These are phyloP conservation scores for Hypoxylon lenormandii DNA, from an alignment of 495 filamentous ascomycete species.

Conservation along the genomic window DNA sequence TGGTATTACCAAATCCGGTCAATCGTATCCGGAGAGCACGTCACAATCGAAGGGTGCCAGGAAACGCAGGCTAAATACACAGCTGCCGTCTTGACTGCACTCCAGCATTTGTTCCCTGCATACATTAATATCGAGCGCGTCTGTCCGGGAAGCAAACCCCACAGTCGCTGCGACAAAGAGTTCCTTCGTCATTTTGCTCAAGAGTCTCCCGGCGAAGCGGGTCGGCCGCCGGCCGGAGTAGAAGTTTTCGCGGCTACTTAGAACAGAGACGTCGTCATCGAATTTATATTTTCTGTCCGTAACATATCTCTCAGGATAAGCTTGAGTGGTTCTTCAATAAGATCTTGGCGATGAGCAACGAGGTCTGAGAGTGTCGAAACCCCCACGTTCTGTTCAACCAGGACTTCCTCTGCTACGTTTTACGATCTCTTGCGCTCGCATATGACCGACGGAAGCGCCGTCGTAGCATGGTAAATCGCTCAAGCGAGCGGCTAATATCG, in stretches of 20 bases:
- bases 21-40: slow-evolving; percentile 12
- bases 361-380: slow-evolving; percentile 3
- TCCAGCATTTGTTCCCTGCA: slow-evolving; percentile 23
- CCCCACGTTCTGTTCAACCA: not conserved
- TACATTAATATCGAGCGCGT: slow-evolving; percentile 1
- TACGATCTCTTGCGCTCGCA: not conserved
- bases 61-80: slow-evolving; percentile 14
- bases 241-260: slow-evolving; percentile 6
- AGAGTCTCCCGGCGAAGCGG: slow-evolving; percentile 1
- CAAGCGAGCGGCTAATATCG: slow-evolving; percentile 20
- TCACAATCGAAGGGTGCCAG: slow-evolving; percentile 6
- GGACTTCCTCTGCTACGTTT: slow-evolving; percentile 1
- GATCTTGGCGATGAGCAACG: not conserved
- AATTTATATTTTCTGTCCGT: not conserved
- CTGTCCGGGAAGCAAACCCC: not conserved
- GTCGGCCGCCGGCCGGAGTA: slow-evolving; percentile 15
- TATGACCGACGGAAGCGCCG: slow-evolving; percentile 5
- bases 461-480: not conserved
- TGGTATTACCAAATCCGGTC: slow-evolving; percentile 5
- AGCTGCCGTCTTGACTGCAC: slow-evolving; percentile 2
- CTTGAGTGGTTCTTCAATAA: not conserved
- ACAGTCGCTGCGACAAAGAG: not conserved
- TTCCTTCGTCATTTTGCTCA: not conserved
- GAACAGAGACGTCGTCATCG: slow-evolving; percentile 7
- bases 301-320: no score